Evolutionary conservation across 2,329 filamentous ascomycete genomes (phyloP).

Genomic region (Fusarium keratoplasticum): DNA sequence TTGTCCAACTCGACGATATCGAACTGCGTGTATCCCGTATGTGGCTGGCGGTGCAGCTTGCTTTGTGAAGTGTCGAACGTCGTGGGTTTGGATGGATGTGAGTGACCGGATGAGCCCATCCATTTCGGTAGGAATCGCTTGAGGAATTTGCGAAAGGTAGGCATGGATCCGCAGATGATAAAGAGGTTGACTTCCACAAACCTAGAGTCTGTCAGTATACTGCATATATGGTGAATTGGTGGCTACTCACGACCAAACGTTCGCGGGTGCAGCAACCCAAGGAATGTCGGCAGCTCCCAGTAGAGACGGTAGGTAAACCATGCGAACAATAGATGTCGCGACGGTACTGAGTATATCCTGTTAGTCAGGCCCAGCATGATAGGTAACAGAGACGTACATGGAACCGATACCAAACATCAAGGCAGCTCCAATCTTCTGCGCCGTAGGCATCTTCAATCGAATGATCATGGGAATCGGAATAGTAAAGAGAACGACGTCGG

Average conservation of each 20-base stretch:
- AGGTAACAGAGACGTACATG: constrained; percentile 21
- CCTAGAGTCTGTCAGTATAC: constrained; percentile 17
- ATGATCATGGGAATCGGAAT: constrained; percentile 59
- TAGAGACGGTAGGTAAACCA: constrained; percentile 39
- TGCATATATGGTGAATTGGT: not conserved
- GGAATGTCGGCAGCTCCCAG: constrained; percentile 40
- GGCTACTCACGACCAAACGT: constrained; percentile 41
- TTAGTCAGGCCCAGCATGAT: not conserved
- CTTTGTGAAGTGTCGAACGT: not conserved
- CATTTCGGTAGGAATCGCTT: constrained; percentile 68
- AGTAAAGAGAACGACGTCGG: constrained; percentile 58
- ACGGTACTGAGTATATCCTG: constrained; percentile 41
- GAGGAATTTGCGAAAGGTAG: constrained; percentile 62
- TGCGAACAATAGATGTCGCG: constrained; percentile 46
- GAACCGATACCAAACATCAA: constrained; percentile 58
- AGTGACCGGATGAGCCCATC: constrained; percentile 73
- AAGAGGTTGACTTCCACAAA: constrained; percentile 53
- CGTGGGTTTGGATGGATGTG: constrained; percentile 23
- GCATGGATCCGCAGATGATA: constrained; percentile 50
- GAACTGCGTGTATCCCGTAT: constrained; percentile 25
- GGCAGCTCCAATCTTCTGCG: constrained; percentile 58
- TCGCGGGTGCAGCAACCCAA: constrained; percentile 43
- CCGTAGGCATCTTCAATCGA: constrained; percentile 55
- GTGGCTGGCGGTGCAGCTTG: constrained; percentile 20
- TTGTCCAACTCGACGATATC: constrained; percentile 14